Conservation (phyloP, 2,329 filamentous ascomycete genomes). For the Xylariaceae sp. region DNA sequence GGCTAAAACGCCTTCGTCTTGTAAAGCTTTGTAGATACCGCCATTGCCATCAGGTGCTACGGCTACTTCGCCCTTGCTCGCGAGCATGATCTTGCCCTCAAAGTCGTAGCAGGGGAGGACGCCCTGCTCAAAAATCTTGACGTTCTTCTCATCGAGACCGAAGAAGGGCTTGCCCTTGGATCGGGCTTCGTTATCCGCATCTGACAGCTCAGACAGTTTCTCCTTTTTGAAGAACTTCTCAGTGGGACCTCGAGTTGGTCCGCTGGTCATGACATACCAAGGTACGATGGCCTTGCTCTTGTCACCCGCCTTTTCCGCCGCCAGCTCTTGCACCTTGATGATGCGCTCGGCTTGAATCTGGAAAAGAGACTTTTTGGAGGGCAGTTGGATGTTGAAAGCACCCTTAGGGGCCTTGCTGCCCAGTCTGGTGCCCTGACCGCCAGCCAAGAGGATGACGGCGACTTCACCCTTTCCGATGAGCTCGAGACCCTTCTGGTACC, state of each 20-base stretch:
- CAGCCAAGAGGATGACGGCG: conserved; percentile 90
- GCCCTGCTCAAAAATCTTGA: conserved; percentile 93
- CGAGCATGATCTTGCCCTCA: conserved; percentile 93
- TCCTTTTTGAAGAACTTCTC: conserved; percentile 72
- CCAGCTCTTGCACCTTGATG: conserved; percentile 76
- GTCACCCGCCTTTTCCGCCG: conserved; percentile 62
- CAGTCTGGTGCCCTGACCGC: conserved; percentile 90
- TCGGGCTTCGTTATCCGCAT: conserved; percentile 60
- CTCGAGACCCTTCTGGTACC: conserved; percentile 80
- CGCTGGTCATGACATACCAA: conserved; percentile 99
- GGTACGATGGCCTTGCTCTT: conserved; percentile 65
- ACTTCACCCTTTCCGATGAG: conserved; percentile 74
- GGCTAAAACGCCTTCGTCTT: conserved; percentile 58
- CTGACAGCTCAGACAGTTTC: conserved; percentile 24
- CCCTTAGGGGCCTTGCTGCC: conserved; percentile 96
- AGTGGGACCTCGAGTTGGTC: conserved; percentile 87
- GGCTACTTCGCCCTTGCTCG: conserved; percentile 84
- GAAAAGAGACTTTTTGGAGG: conserved; percentile 91
- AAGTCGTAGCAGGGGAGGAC: conserved; percentile 96
- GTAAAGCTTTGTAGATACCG: conserved; percentile 90
- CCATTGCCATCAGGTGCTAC: conserved; percentile 97
- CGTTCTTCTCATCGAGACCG: conserved; percentile 78
- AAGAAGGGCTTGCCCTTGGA: conserved; percentile 58
- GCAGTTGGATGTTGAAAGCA: conserved; percentile 93
- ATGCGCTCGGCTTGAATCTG: conserved; percentile 97